Evolutionary conservation across 2,329 filamentous ascomycete genomes (phyloP).

Genomic region (Westerdykella aurantiaca): DNA sequence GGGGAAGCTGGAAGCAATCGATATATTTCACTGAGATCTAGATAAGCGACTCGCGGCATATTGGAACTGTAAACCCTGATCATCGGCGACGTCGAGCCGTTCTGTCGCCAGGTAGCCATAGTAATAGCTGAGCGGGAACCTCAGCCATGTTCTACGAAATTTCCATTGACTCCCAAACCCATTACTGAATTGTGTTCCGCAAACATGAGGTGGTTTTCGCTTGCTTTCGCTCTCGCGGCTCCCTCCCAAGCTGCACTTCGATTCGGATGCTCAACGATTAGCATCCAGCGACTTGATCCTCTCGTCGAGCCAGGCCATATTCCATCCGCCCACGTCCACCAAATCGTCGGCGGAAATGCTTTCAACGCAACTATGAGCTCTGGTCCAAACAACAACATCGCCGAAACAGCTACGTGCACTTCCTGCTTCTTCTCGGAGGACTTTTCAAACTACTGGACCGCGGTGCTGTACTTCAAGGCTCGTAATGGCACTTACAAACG

Average conservation of each 20-base stretch:
- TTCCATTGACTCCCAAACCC: not conserved
- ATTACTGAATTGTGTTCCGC: slow-evolving; percentile 3
- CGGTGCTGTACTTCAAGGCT: slow-evolving; percentile 15
- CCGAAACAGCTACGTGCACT: slow-evolving; percentile 7
- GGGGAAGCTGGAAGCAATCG: no score
- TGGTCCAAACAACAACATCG: slow-evolving; percentile 2
- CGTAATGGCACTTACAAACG: slow-evolving; percentile 14
- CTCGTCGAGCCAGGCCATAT: slow-evolving; percentile 1
- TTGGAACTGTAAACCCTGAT: no score
- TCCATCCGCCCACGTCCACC: slow-evolving; percentile 3
- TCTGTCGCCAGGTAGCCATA: no score
- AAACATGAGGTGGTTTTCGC: slow-evolving; percentile 16
- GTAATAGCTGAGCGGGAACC: no score
- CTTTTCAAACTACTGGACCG: slow-evolving; percentile 15
- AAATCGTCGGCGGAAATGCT: slow-evolving; percentile 3
- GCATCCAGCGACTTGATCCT: slow-evolving; percentile 21
- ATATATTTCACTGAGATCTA: no score
- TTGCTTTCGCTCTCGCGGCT: slow-evolving; percentile 8
- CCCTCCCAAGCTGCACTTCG: slow-evolving; percentile 19
- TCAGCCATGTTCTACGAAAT: no score
- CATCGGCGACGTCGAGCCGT: no score
- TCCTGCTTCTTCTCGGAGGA: slow-evolving; percentile 10
- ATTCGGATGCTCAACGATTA: slow-evolving; percentile 20
- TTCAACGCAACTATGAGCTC: slow-evolving; percentile 8
- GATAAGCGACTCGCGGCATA: no score